Evolutionary conservation across 164 flowering plant species (phyloP).

Genomic region (Aristolochia fimbriata): DNA sequence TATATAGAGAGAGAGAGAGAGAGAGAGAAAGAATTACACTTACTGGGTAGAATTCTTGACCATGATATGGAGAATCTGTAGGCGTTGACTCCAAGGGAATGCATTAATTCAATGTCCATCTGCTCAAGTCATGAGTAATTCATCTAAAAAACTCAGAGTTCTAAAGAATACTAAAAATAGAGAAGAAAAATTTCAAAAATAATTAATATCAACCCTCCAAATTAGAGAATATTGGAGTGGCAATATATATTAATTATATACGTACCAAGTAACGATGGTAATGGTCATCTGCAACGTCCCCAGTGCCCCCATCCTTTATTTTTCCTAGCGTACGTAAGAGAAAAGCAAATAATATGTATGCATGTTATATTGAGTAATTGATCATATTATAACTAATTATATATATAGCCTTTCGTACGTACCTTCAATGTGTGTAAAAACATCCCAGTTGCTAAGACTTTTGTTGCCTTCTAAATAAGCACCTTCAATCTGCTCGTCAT

Average conservation of each 20-base stretch:
- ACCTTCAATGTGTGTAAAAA: conserved; percentile 18
- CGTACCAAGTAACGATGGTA: conserved; percentile 7
- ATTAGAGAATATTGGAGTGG: background rate
- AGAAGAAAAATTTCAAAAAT: background rate
- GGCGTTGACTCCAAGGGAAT: conserved; percentile 41
- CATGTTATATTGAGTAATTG: no score
- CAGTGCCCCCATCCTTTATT: background rate
- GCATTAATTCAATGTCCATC: conserved; percentile 44
- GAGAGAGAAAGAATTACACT: no score
- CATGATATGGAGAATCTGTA: conserved; percentile 67
- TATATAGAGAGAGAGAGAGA: no score
- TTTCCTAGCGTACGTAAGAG: background rate
- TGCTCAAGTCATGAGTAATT: background rate
- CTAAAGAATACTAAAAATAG: background rate
- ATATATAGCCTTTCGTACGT: background rate
- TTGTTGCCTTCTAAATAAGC: conserved; percentile 21
- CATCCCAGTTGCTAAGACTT: conserved; percentile 34
- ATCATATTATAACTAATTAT: no score
- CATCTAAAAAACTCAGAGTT: background rate
- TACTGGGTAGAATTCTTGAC: conserved; percentile 56
- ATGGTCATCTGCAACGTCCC: conserved; percentile 6
- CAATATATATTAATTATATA: no score
- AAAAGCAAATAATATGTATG: background rate
- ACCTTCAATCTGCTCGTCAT: conserved; percentile 24
- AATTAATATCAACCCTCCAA: no score